phyloP scores from a whole-genome alignment of 129 eudicot species.

The Scalesia atractyloides region DNA sequence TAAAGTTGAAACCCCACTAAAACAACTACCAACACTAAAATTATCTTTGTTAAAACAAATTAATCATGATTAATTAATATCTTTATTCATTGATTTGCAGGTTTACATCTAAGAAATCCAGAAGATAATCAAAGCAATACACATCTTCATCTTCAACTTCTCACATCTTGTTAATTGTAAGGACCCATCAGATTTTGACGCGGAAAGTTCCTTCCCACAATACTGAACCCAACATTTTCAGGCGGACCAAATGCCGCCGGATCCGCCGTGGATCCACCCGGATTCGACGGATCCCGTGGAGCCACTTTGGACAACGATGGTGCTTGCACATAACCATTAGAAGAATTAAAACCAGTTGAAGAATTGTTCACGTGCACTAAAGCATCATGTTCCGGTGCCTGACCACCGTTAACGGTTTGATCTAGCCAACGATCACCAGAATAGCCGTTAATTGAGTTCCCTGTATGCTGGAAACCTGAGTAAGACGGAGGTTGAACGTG shows the following conservation, averaged over 20 bases:
- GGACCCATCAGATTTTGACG: not conserved
- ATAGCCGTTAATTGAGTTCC: not conserved
- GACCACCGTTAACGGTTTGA: not conserved
- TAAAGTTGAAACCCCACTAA: no score
- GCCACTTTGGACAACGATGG: not conserved
- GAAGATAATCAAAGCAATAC: not conserved
- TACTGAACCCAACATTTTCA: not conserved
- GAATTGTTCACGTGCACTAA: conserved; percentile 3
- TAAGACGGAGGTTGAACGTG: not conserved
- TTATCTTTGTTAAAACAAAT: no score
- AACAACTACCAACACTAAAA: no score
- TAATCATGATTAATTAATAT: no score
- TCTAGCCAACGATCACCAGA: not conserved
- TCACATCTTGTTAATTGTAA: no score
- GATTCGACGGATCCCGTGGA: not conserved
- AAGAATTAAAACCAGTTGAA: not conserved
- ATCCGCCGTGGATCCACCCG: not conserved
- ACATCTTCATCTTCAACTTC: not conserved
- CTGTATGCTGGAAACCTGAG: not conserved
- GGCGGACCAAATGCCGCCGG: not conserved
- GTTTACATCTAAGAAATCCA: not conserved
- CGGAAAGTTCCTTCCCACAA: not conserved
- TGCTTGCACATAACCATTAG: not conserved
- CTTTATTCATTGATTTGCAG: not conserved
- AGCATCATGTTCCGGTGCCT: not conserved